Conservation (phyloP, 2,329 filamentous ascomycete species). For the Dothiorella sarmentorum region DNA sequence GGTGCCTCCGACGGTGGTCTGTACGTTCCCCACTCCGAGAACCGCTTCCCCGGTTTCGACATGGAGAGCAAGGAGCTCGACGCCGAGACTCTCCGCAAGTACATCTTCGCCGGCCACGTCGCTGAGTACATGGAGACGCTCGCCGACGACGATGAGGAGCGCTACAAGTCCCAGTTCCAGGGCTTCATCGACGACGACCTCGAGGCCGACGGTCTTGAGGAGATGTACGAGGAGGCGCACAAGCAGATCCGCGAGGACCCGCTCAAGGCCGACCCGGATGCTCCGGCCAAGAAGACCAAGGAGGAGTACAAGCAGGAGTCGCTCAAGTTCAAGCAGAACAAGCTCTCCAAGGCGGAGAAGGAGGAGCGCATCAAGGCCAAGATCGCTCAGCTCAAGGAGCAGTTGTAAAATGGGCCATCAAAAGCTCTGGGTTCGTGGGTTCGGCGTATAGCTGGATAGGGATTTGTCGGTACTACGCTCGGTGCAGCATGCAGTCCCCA, state of each 20-base stretch:
- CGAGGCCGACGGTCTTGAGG: conserved; percentile 95
- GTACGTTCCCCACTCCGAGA: conserved; percentile 96
- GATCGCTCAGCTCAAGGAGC: conserved; percentile 74
- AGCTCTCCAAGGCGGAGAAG: conserved; percentile 82
- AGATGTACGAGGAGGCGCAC: conserved; percentile 92
- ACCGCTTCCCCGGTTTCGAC: conserved; percentile 98
- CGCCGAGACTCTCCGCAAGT: conserved; percentile 93
- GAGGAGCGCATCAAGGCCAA: conserved; percentile 79
- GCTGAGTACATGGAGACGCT: conserved; percentile 99
- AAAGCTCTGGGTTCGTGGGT: conserved; percentile 11
- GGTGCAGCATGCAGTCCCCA: conserved; percentile 14
- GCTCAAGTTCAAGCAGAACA: conserved; percentile 76
- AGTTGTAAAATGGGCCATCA: conserved; percentile 4
- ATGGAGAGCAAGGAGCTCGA: conserved; percentile 98
- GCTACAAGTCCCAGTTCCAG: conserved; percentile 96
- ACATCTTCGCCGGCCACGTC: conserved; percentile 98
- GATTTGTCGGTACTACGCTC: conserved; percentile 14
- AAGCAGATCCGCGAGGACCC: conserved; percentile 96
- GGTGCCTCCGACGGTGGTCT: conserved; percentile 98
- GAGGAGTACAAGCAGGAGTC: conserved; percentile 95
- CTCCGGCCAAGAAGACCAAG: conserved; percentile 89
- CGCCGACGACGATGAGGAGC: conserved; percentile 99
- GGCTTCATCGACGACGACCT: conserved; percentile 97
- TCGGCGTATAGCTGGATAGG: conserved; percentile 16
- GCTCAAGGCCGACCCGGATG: conserved; percentile 82